Conservation (phyloP, 129 eudicot genomes). For the Deinandra increscens region DNA sequence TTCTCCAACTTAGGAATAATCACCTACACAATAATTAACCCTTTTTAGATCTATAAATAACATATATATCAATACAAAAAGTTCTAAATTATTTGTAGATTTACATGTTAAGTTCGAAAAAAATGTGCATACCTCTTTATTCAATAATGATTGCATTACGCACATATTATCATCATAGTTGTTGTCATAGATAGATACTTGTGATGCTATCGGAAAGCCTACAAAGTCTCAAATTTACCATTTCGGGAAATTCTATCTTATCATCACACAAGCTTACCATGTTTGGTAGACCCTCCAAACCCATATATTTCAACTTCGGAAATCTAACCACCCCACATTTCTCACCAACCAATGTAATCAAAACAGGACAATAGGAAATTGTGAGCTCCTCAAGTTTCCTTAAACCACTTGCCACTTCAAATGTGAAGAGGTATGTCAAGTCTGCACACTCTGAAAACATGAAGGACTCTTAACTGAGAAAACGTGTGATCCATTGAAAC, state of each 20-base stretch:
- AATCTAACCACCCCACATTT: not conserved
- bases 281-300: not conserved
- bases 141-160: not conserved
- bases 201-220: not conserved
- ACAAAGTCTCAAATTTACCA: not conserved
- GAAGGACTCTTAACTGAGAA: not conserved
- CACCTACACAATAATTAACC: not conserved
- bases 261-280: not conserved
- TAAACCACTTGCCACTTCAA: not conserved
- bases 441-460: not conserved
- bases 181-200: not conserved
- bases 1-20: constrained; percentile 12
- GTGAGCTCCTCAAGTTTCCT: not conserved
- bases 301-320: not conserved
- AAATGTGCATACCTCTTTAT: not conserved
- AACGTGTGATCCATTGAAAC: not conserved
- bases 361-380: not conserved
- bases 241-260: not conserved
- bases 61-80: no score
- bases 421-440: constrained; percentile 6
- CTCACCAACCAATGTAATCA: not conserved
- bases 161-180: not conserved
- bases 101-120: not conserved
- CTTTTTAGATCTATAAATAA: no score
- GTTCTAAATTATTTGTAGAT: no score